Evolutionary conservation across 2,329 filamentous ascomycete species (phyloP).

Genomic region (Trichoderma simmonsii): DNA sequence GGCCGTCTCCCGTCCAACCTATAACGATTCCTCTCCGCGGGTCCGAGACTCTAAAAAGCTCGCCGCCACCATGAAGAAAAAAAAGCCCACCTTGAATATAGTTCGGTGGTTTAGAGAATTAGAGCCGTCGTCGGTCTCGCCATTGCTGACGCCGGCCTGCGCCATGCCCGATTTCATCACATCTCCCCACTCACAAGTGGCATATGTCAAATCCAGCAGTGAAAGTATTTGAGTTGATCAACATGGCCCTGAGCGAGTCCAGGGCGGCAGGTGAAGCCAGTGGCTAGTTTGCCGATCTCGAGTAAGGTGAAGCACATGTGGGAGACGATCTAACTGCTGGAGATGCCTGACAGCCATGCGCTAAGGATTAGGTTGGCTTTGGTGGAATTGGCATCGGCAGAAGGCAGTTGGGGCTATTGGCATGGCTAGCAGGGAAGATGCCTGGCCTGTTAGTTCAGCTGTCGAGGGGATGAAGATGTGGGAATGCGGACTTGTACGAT

Average conservation of each 20-base stretch:
- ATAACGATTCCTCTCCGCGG: neutral
- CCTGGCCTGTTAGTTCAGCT: neutral
- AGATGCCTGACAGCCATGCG: neutral
- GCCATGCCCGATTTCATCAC: neutral
- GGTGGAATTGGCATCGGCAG: constrained; percentile 15
- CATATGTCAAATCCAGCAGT: neutral
- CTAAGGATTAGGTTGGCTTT: constrained; percentile 1
- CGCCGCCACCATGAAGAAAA: neutral
- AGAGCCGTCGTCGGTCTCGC: constrained; percentile 3
- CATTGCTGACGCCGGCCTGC: constrained; percentile 5
- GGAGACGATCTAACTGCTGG: neutral
- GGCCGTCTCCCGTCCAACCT: neutral
- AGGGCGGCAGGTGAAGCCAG: neutral
- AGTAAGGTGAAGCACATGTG: neutral
- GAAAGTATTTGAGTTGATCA: neutral
- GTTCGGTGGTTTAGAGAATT: neutral
- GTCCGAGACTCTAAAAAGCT: neutral
- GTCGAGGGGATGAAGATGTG: neutral
- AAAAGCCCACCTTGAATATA: constrained; percentile 5
- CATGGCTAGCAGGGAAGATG: constrained; percentile 5
- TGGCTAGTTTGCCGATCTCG: neutral
- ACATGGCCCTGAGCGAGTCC: neutral
- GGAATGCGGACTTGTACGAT: neutral
- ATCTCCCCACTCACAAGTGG: neutral
- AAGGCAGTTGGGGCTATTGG: neutral